Percentiles rank a stretch among this genome's conserved stretches.
Conservation (phyloP, 169 alveolate species). For the Miamiensis avidus region DNA sequence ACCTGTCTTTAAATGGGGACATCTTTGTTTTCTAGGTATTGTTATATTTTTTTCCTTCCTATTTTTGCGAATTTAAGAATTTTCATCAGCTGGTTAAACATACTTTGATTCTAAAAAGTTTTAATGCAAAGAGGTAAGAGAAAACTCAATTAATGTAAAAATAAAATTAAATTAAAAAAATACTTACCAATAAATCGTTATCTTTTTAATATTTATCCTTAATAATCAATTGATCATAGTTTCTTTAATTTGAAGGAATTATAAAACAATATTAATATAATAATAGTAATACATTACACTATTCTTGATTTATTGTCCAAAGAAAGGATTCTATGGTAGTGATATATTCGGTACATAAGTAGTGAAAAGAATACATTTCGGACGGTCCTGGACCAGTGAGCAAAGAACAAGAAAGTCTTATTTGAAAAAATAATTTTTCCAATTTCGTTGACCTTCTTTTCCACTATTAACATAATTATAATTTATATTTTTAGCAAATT, state of each 20-base stretch:
- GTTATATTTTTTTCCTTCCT: background rate
- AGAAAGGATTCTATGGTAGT: constrained; percentile 28
- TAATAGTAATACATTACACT: too few species aligned
- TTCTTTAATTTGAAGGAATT: too few species aligned
- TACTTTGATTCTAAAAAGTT: background rate
- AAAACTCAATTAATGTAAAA: background rate
- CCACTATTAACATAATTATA: background rate
- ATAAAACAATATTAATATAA: too few species aligned
- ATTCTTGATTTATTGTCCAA: constrained; percentile 1
- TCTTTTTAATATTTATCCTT: too few species aligned
- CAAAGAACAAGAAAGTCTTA: constrained; percentile 24
- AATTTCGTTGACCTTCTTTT: constrained; percentile 9
- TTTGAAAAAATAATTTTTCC: constrained; percentile 30
- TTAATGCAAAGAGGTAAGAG: background rate
- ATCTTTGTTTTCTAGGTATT: background rate
- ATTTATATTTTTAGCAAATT: constrained; percentile 4
- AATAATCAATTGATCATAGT: too few species aligned
- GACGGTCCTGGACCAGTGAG: constrained; percentile 44
- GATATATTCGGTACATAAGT: constrained; percentile 32
- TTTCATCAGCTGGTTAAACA: background rate
- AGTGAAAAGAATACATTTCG: constrained; percentile 30
- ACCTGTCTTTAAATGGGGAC: background rate
- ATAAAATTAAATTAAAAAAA: too few species aligned
- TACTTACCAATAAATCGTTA: too few species aligned
- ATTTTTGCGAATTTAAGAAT: background rate